phyloP scores from a whole-genome alignment of 768 basidiomycete species.

The Psilocybe tampanensis region DNA sequence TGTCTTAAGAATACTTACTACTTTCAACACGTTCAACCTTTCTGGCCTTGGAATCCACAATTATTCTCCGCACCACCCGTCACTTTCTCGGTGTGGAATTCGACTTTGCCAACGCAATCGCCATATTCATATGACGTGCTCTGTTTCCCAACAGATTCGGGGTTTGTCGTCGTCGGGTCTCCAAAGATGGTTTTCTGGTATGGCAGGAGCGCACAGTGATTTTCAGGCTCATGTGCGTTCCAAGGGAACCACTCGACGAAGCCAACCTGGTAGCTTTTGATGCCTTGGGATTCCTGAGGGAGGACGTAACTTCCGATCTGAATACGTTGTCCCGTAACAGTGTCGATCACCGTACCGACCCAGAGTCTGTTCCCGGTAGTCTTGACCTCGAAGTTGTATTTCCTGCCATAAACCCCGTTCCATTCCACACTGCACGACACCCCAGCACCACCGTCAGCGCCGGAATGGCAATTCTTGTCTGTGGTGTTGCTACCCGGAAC shows the following conservation, averaged over 20 bases:
- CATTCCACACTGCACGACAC: no score
- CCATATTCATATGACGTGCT: no score
- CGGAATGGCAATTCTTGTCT: no score
- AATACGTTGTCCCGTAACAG: background rate
- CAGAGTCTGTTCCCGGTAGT: background rate
- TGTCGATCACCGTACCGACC: background rate
- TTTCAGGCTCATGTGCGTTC: background rate
- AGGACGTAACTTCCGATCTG: slow-evolving; percentile 5
- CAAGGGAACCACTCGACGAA: slow-evolving; percentile 8
- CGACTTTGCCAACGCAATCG: no score
- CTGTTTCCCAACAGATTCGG: background rate
- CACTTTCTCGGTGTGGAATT: background rate
- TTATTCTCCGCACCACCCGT: no score
- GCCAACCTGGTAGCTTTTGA: background rate
- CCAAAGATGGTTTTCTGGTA: slow-evolving; percentile 1
- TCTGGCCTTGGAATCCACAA: background rate
- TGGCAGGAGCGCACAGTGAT: background rate
- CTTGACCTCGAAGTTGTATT: no score
- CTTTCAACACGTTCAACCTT: no score
- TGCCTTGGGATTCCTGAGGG: slow-evolving; percentile 1
- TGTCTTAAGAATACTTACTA: no score
- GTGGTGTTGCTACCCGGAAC: background rate
- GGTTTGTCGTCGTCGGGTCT: background rate
- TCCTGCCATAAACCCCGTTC: no score
- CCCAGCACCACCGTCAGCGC: no score